Conservation (phyloP, 257 asterid genomes). For the Anisodus tanguticus region DNA sequence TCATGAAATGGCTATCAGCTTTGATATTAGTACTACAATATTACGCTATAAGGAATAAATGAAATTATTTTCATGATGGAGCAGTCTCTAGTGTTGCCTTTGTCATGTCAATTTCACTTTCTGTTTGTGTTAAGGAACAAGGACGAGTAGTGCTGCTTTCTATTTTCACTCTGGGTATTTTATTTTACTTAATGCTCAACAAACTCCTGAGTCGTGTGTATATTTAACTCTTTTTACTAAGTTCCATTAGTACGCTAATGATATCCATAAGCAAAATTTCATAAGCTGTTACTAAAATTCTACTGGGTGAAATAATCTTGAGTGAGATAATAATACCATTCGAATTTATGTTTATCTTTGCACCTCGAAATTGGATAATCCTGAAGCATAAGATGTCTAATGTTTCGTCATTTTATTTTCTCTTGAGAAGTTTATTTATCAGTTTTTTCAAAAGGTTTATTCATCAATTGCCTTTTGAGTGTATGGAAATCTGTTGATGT, state of each 20-base stretch:
- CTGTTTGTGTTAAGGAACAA: conserved; percentile 2
- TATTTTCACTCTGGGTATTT: background rate
- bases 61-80: background rate
- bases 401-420: background rate
- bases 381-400: background rate
- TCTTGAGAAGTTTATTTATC: background rate
- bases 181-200: conserved; percentile 16
- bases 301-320: background rate
- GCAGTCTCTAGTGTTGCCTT: conserved; percentile 22
- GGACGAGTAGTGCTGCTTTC: background rate
- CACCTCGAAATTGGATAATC: conserved; percentile 4
- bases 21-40: background rate
- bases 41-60: conserved; percentile 20
- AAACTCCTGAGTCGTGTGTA: background rate
- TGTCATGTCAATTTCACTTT: conserved; percentile 26
- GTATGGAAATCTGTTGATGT: background rate
- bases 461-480: conserved; percentile 15
- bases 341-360: background rate
- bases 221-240: background rate
- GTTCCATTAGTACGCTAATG: background rate
- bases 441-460: background rate
- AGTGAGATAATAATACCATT: conserved; percentile 18
- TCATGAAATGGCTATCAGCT: background rate
- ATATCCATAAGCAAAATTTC: background rate
- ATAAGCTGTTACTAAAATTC: background rate